phyloP scores from a whole-genome alignment of 108 stramenopile genomes.

The Heterococcus sp. region DNA sequence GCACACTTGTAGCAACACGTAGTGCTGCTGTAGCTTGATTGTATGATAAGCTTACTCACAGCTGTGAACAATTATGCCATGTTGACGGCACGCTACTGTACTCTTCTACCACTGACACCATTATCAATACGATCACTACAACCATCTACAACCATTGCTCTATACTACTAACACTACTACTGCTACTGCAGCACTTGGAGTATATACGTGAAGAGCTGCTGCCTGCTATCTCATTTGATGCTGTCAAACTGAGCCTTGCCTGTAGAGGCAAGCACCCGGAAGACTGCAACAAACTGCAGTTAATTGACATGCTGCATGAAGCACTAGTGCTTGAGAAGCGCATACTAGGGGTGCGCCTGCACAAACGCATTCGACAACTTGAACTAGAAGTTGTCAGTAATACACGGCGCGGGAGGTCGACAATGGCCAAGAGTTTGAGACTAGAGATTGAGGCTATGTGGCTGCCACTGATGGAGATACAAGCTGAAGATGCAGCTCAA shows the following conservation, averaged over 20 bases:
- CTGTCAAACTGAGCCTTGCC: conserved; percentile 50
- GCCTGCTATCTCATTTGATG: background rate
- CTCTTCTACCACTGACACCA: no score
- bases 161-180: no score
- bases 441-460: conserved; percentile 60
- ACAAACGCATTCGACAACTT: conserved; percentile 56
- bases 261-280: conserved; percentile 59
- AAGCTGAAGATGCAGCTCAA: conserved; percentile 44
- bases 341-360: conserved; percentile 60
- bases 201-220: background rate
- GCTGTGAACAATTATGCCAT: no score
- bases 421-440: conserved; percentile 45
- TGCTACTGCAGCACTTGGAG: background rate
- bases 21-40: no score
- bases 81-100: no score
- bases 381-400: conserved; percentile 52
- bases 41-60: no score
- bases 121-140: no score
- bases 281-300: conserved; percentile 58
- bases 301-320: conserved; percentile 49
- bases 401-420: conserved; percentile 27
- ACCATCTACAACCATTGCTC: no score
- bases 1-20: no score
- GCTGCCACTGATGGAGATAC: conserved; percentile 56
- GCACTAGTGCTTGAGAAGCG: conserved; percentile 64